Base-by-base conservation (phyloP, 2,329 filamentous ascomycete genomes). In the Apiospora pterosperma region DNA sequence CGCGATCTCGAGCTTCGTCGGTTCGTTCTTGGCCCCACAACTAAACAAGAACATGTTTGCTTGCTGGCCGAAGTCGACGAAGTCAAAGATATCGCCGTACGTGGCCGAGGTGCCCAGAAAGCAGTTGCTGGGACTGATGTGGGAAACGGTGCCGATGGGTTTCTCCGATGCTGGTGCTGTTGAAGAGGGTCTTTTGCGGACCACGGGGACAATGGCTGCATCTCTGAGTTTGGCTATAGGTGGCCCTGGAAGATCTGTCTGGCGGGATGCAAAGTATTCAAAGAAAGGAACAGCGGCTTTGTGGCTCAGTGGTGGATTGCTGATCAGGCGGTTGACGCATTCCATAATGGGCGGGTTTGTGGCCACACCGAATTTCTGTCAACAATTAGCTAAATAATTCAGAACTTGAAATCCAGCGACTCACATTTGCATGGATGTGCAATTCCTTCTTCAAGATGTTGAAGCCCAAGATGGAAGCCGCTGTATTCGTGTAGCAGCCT, bases 41-140 rank as follows among this genome's bases (percentile, higher is more conserved):
- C 92, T 92, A 70, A 93, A 87, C 21, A 99, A 80, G 72, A 99
- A 99, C 0, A 91, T 83, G 72, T 98, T 98, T 2, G 92, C 95
- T 74, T 95, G 89, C 38, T 84, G 80, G 0, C 95, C 93, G 79
- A 97, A 99, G 75, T 98, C 92, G 16, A 98, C 94, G 77, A 97
- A 99, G 74, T 98, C 93, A 69, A 99, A 97, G 36, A 99, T 96
- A 36, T 97, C 92, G 12, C 88, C 91, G 72, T 96, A 99, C 8
- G 82, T 84, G 2, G 79, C 76, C 6, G 85, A 88, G 34, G 69
- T 89, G 10, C 96, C 96, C 2, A 99, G 83, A 75, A 97, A 99
- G 67, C 91, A 93, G 44, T 88, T 83, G 58, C 84, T 85, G 5
- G 96, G 95, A 19, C 86, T 83, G 55, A 93, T 83, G 69, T 88